These are phyloP conservation scores for Entomortierella lignicola DNA, from an alignment of 192 early-diverging fungal genomes.

Conservation along the genomic window DNA sequence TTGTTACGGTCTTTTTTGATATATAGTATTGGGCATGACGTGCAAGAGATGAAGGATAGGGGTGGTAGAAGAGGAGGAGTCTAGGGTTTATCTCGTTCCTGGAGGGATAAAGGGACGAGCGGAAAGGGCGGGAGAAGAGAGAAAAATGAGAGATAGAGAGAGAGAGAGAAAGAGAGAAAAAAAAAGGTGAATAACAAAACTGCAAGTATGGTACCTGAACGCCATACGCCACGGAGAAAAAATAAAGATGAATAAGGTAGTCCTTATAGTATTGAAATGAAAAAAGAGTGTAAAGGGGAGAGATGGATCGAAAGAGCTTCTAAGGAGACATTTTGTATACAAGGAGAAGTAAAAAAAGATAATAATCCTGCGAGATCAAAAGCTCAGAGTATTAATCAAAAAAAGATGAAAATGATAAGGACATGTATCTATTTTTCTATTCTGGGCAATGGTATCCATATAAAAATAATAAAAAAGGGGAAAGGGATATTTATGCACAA, in stretches of 20 bases:
- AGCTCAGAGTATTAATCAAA: background rate
- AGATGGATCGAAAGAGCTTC: background rate
- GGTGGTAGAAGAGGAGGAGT: no score
- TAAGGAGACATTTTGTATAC: background rate
- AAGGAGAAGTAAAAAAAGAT: background rate
- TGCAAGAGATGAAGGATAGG: no score
- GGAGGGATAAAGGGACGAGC: background rate
- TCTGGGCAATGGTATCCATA: slow-evolving; percentile 1
- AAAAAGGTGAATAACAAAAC: background rate
- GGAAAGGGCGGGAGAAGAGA: slow-evolving; percentile 2
- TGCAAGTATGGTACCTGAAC: background rate
- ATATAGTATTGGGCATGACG: no score
- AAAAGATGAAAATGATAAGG: background rate
- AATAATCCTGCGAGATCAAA: no score
- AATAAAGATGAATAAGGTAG: background rate
- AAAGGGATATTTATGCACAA: no score
- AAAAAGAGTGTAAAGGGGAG: background rate
- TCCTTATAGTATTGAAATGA: background rate
- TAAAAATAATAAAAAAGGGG: no score
- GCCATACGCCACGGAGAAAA: background rate
- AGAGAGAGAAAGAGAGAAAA: slow-evolving; percentile 8
- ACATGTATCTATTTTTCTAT: background rate
- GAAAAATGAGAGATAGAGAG: background rate
- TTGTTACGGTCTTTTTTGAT: no score
- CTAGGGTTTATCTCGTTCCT: no score